Evolutionary conservation across 1,284 basidiomycete genomes (phyloP).

Genomic region (Sanguinoderma infundibulare): DNA sequence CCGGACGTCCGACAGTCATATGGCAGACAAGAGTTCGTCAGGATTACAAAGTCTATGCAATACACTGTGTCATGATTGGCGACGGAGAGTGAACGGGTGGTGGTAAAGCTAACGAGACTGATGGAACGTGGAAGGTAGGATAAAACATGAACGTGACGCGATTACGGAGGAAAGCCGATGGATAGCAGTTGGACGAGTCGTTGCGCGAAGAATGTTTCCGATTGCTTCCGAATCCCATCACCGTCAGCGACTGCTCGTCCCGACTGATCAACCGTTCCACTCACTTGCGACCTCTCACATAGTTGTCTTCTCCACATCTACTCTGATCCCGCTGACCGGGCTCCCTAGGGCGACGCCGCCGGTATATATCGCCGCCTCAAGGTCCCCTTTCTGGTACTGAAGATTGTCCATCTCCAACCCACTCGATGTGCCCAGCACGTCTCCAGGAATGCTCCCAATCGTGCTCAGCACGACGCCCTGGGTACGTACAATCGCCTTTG

Average conservation of each 20-base stretch:
- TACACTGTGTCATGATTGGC: slow-evolving; percentile 17
- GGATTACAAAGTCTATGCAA: slow-evolving; percentile 22
- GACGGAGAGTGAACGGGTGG: not conserved
- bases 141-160: slow-evolving; percentile 15
- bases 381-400: slow-evolving; percentile 49
- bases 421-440: slow-evolving; percentile 38
- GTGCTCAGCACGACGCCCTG: slow-evolving; percentile 68
- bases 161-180: slow-evolving; percentile 14
- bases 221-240: not conserved
- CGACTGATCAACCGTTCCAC: not conserved
- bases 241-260: not conserved
- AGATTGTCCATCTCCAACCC: slow-evolving; percentile 55
- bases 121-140: slow-evolving; percentile 11
- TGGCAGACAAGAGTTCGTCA: slow-evolving; percentile 9
- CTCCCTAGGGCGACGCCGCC: slow-evolving; percentile 43
- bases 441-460: slow-evolving; percentile 58
- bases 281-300: slow-evolving; percentile 38
- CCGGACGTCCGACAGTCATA: not conserved
- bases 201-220: slow-evolving; percentile 15
- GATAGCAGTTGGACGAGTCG: slow-evolving; percentile 6
- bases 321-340: slow-evolving; percentile 55
- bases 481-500: slow-evolving; percentile 34
- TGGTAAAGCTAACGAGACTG: slow-evolving; percentile 1
- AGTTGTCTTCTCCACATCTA: slow-evolving; percentile 69
- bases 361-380: slow-evolving; percentile 35